These are phyloP conservation scores for Magnaporthales sp. DNA, from an alignment of 2,329 filamentous ascomycete genomes.

Conservation along the genomic window DNA sequence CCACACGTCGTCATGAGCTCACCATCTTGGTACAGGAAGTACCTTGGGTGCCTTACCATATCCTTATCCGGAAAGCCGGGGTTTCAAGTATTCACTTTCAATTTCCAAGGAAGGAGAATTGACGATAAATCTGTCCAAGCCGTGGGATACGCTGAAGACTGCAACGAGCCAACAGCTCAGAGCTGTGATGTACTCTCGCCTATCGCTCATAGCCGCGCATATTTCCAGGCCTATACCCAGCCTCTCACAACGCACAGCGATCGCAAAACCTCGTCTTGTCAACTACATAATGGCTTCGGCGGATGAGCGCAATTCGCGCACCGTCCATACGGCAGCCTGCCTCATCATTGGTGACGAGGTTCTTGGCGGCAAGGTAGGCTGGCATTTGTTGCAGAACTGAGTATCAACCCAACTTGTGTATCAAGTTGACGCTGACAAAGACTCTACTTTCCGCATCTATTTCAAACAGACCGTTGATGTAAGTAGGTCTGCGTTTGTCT, in stretches of 20 bases:
- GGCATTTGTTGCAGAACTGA: not conserved
- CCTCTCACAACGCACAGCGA: not conserved
- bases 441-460: not conserved
- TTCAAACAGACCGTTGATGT: constrained; percentile 8
- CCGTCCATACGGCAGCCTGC: constrained; percentile 83
- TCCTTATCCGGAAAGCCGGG: not conserved
- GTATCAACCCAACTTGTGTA: not conserved
- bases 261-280: constrained; percentile 15
- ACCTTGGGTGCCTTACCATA: not conserved
- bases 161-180: not conserved
- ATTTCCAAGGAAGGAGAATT: not conserved
- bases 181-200: constrained; percentile 62
- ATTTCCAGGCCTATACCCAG: constrained; percentile 30
- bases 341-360: constrained; percentile 97
- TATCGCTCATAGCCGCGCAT: constrained; percentile 67
- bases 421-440: not conserved
- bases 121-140: not conserved
- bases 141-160: not conserved
- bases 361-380: constrained; percentile 76
- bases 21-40: not conserved
- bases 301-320: constrained; percentile 49
- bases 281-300: constrained; percentile 37
- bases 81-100: not conserved
- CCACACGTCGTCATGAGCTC: not conserved
- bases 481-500: not conserved